Percentiles rank a stretch among this genome's conserved stretches.
These are phyloP conservation scores for Trametes gibbosa DNA, from an alignment of 768 basidiomycete genomes.

Conservation along the genomic window DNA sequence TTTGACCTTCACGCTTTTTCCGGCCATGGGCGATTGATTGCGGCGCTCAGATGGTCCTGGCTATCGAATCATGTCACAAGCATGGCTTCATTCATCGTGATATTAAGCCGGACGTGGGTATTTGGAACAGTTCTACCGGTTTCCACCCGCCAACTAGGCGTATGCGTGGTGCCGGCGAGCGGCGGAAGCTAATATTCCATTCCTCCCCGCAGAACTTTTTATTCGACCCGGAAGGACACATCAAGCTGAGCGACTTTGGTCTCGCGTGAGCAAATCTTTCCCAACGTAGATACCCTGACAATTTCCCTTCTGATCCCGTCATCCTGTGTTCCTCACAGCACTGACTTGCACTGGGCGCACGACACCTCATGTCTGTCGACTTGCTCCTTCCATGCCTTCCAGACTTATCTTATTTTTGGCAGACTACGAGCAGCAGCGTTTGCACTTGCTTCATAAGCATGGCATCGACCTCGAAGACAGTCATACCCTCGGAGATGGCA, in stretches of 20 bases:
- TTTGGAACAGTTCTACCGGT: background rate
- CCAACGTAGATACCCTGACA: background rate
- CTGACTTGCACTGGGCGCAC: slow-evolving; percentile 95
- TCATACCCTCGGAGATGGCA: slow-evolving; percentile 57
- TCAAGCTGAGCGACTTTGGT: slow-evolving; percentile 94
- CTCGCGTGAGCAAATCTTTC: slow-evolving; percentile 68
- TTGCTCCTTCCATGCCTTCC: slow-evolving; percentile 12
- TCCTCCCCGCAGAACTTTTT: slow-evolving; percentile 75
- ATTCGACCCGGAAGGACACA: slow-evolving; percentile 90
- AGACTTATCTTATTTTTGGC: slow-evolving; percentile 5
- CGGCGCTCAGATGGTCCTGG: slow-evolving; percentile 79
- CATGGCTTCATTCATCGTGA: slow-evolving; percentile 97
- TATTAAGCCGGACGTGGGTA: slow-evolving; percentile 87
- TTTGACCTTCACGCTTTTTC: background rate
- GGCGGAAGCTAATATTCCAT: slow-evolving; percentile 17
- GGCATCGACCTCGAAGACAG: slow-evolving; percentile 92
- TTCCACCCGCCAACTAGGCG: background rate
- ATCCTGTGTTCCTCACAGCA: slow-evolving; percentile 42
- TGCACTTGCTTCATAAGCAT: slow-evolving; percentile 85
- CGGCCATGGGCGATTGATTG: background rate
- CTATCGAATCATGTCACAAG: slow-evolving; percentile 89
- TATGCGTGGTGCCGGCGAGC: slow-evolving; percentile 1
- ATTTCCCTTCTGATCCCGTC: slow-evolving; percentile 4
- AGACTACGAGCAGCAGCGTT: slow-evolving; percentile 95
- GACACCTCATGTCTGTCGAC: slow-evolving; percentile 76